phyloP scores from a whole-genome alignment of 1,139 yeast genomes.

The Sugiyamaella grinbergsii region DNA sequence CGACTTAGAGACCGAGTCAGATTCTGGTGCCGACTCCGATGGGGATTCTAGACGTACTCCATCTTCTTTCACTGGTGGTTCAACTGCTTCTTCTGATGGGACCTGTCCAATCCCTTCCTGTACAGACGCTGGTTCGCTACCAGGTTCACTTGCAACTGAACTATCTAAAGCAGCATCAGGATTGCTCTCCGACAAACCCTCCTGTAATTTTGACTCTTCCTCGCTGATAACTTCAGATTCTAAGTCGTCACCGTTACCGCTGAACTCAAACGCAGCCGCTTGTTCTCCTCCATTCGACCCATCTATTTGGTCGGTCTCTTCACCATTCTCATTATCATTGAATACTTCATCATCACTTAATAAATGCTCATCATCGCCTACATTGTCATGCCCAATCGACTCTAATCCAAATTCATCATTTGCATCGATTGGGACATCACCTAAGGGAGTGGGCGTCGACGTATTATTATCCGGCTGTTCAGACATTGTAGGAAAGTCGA shows the following conservation, averaged over 20 bases:
- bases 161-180: no score
- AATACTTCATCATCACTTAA: neutral
- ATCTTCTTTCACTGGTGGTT: neutral
- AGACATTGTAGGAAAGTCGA: constrained; percentile 4
- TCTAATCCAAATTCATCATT: constrained; percentile 11
- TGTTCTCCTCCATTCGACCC: neutral
- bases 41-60: neutral
- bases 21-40: neutral
- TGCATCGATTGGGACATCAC: constrained; percentile 1
- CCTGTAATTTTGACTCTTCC: neutral
- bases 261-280: neutral
- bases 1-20: neutral
- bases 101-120: no score
- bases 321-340: neutral
- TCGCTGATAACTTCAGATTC: no score
- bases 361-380: neutral
- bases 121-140: neutral
- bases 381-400: neutral
- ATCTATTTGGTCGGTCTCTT: neutral
- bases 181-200: neutral
- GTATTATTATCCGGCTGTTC: constrained; percentile 4
- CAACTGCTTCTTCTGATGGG: neutral
- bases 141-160: neutral
- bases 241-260: no score
- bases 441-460: neutral